Conservation (phyloP, 139 green algal species). For the Auxenochlorella pyrenoidosa region DNA sequence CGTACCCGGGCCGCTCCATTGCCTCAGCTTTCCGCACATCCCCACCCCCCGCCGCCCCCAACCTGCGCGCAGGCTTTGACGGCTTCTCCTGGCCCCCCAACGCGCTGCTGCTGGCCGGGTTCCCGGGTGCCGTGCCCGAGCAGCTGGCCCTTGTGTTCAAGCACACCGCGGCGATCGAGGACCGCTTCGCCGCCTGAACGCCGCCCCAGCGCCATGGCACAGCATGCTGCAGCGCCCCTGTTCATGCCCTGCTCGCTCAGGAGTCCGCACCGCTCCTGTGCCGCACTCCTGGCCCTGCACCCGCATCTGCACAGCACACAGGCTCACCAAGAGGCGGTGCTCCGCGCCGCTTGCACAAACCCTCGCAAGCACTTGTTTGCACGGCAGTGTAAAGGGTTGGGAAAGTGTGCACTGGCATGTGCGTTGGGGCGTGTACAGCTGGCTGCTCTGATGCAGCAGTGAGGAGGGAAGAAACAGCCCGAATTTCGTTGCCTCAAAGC, state of each 20-base stretch:
- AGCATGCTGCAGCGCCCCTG: background rate
- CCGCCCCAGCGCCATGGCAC: background rate
- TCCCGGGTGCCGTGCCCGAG: background rate
- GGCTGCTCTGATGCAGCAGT: too few relatives aligned
- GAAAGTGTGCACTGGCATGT: too few relatives aligned
- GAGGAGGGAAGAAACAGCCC: too few relatives aligned
- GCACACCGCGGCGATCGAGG: background rate
- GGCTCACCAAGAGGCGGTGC: background rate
- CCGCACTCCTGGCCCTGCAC: background rate
- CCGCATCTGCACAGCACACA: background rate
- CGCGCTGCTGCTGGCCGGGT: constrained; percentile 33
- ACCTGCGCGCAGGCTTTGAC: constrained; percentile 16
- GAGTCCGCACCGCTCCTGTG: background rate
- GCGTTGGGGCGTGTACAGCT: too few relatives aligned
- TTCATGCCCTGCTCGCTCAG: background rate
- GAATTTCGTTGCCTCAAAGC: too few relatives aligned
- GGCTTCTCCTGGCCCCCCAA: constrained; percentile 43
- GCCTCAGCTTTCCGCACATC: background rate
- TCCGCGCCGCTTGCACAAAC: too few relatives aligned
- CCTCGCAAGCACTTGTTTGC: too few relatives aligned
- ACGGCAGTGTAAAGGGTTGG: too few relatives aligned
- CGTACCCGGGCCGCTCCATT: too few relatives aligned
- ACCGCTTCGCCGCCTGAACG: background rate
- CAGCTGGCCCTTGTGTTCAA: background rate
- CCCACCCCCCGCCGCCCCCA: too few relatives aligned